Evolutionary conservation across 1,284 basidiomycete genomes (phyloP), one percentile per base, ranked within the genome.

Genomic region (Irpex sp.): DNA sequence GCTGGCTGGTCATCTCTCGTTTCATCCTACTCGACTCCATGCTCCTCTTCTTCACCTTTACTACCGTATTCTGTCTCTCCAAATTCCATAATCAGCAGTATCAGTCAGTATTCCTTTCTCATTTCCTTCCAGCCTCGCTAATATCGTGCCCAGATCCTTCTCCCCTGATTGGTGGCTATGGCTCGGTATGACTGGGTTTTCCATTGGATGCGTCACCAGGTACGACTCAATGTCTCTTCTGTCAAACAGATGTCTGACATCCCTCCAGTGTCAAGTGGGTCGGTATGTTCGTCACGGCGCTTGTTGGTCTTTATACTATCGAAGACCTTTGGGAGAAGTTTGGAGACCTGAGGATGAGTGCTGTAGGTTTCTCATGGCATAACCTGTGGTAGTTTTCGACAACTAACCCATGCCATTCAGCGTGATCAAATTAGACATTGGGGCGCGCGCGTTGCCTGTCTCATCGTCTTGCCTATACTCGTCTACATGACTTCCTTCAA

Each of bases 261-360:
- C 6, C 47, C 0, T 5, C n/a, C 65, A 96, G 96, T 68, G 92
- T 99, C 69, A 99, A 99, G 79, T 93, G 94, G 91, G 88, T 99
- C 57, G 97, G 97, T 47, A 82, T 98, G 38, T 99, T 99, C 73
- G 94, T 93, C 62, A 98, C 95, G 0, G 91, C 94, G 3, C 81
- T 99, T 58, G 95, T 98, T 38, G 97, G 97, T 40, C 77, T 97
- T 2, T 98, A 99, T 78, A 99, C 97, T 0, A 87, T 98, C 64
- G 96, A 98, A 75, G 97, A 99, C 73, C 86, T 99, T 2, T 99
- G 97, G 97, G 91, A 96, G 60, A 98, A 98, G 77, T 96, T 98
- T 75, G 97, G 97, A 11, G 97, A 99, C 75, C 80, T 98, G 8
- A 89, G 86, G 69, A 96, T 99, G 93, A 85, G 95, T 47, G 82